Base-by-base conservation (phyloP, 2,329 filamentous ascomycete genomes). In the Arthrobotrys iridis region DNA sequence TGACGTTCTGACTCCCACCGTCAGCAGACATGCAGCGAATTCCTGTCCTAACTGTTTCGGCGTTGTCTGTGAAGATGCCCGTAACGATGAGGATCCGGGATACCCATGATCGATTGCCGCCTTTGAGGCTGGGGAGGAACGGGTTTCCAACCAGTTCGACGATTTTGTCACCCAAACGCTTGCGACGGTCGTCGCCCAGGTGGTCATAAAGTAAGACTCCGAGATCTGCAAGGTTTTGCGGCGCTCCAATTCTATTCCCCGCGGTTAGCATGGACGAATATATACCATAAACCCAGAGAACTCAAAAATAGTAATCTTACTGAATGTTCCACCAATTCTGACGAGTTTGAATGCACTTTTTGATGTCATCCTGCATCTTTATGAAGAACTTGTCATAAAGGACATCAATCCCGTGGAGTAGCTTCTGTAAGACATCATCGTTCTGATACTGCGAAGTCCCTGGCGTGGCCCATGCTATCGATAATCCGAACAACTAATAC, bases 191-290 rank as follows among this genome's bases (percentile, higher is more conserved):
- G 10, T 18, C 11, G 7, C 33, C 48, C n/a, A 77, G 20, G n/a
- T 71, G 57, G 20, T 58, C 52, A 62, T 76, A 67, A 2, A 77
- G 22, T 7, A 77, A 28, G 1, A 77, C 62, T 11, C 71, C 60
- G 11, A 77, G 41, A 24, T 77, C 76, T 1, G 65, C 65, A 15
- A 77, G 62, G 30, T 68, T 73, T 28, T 48, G 35, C 4, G 76
- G 60, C 5, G 71, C 70, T 5, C 76, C 76, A 18, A 77, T 66
- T 58, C 72, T 76, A 40, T 46, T n/a, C n/a, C n/a, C n/a, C n/a
- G n/a, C n/a, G 26, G 22, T 64, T 63, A 52, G 15, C 20, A 52
- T 8, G 11, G 2, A 18, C 11, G 5, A 15, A 11, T 3, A 13
- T 7, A n/a, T n/a, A n/a, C n/a, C n/a, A n/a, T n/a, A n/a, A n/a